Evolutionary conservation across 768 basidiomycete species (phyloP).

Genomic region (Boletus tylopilopsis): DNA sequence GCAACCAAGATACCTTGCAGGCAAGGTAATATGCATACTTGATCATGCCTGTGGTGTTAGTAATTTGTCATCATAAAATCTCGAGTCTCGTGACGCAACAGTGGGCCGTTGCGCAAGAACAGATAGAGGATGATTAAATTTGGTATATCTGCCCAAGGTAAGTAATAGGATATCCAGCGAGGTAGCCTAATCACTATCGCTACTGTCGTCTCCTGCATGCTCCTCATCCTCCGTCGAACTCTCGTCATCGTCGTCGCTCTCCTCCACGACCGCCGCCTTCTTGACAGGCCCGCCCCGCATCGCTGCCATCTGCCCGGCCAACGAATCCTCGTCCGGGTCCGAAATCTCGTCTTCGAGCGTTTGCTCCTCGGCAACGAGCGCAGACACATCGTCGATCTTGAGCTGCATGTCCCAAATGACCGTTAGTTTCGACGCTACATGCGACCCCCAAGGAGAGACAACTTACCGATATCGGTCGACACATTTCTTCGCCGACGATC

Average conservation of each 20-base stretch:
- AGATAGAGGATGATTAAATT: too few relatives aligned
- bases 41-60: too few relatives aligned
- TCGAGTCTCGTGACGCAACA: too few relatives aligned
- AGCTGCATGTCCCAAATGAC: conserved; percentile 62
- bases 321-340: conserved; percentile 93
- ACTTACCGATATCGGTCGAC: conserved; percentile 68
- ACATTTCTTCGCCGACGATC: conserved; percentile 76
- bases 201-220: conserved; percentile 24
- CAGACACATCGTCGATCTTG: conserved; percentile 73
- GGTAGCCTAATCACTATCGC: conserved; percentile 24
- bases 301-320: conserved; percentile 97
- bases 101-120: too few relatives aligned
- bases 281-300: conserved; percentile 90
- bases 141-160: too few relatives aligned
- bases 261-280: conserved; percentile 42
- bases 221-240: conserved; percentile 28
- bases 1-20: too few relatives aligned
- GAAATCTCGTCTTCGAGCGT: conserved; percentile 89
- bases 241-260: conserved; percentile 22
- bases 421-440: too few relatives aligned
- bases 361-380: conserved; percentile 52
- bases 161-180: too few relatives aligned
- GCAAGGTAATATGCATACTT: too few relatives aligned
- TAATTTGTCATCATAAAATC: too few relatives aligned
- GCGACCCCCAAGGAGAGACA: neutral